phyloP scores from a whole-genome alignment of 2,329 filamentous ascomycete genomes.

The Ascomycota sp. region DNA sequence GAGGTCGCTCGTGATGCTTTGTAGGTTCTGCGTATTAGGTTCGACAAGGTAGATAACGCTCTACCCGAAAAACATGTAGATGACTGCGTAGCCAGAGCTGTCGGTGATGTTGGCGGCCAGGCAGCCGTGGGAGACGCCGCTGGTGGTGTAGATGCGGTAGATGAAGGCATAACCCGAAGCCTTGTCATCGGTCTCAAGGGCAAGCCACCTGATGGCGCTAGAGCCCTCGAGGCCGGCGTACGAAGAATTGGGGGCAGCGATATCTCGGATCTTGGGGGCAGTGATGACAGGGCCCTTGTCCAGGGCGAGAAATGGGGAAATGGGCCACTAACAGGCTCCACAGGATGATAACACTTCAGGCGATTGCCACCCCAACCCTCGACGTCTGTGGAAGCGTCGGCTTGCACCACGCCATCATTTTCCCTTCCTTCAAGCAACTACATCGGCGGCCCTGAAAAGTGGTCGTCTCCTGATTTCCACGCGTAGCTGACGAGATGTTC shows the following conservation, averaged over 20 bases:
- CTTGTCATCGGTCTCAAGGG: conserved; percentile 20
- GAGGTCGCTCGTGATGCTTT: conserved; percentile 68
- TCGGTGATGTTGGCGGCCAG: conserved; percentile 15
- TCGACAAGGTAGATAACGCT: conserved; percentile 92
- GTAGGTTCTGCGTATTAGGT: conserved; percentile 60
- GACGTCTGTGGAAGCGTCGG: too few species aligned
- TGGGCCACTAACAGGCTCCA: too few species aligned
- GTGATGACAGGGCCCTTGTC: conserved; percentile 17
- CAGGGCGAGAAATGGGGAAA: conserved; percentile 44
- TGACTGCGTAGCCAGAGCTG: conserved; percentile 33
- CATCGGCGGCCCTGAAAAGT: too few species aligned
- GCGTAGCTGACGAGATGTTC: too few species aligned
- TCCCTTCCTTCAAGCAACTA: too few species aligned
- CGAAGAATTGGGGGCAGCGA: conserved; percentile 29
- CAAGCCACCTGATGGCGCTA: conserved; percentile 34
- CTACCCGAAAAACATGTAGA: conserved; percentile 35
- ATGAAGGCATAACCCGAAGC: conserved; percentile 19
- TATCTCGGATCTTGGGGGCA: conserved; percentile 25
- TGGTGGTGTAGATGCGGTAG: conserved; percentile 35
- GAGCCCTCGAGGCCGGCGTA: conserved; percentile 24
- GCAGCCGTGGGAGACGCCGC: conserved; percentile 26
- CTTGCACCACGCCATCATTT: too few species aligned
- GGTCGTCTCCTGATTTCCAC: too few species aligned
- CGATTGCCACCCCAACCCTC: too few species aligned
- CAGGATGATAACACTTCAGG: too few species aligned